Evolutionary conservation across 208 protist species (phyloP).

Genomic region (Trypanosoma congolense): DNA sequence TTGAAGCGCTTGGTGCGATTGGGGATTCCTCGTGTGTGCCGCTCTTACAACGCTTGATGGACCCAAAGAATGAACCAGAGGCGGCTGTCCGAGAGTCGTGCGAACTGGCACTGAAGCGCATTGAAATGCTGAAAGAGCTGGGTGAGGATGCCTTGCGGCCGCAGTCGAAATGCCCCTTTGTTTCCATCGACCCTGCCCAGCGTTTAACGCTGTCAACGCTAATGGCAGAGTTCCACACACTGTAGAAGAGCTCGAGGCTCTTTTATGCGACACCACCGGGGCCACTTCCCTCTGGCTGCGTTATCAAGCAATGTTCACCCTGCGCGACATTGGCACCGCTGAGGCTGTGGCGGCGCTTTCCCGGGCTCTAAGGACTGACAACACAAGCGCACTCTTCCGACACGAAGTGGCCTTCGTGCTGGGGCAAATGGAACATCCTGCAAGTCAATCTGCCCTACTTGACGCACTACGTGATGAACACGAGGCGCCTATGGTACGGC

Average conservation of each 20-base stretch:
- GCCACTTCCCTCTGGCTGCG: constrained; percentile 83
- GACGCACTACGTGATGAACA: constrained; percentile 63
- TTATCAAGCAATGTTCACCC: constrained; percentile 96
- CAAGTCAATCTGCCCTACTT: constrained; percentile 61
- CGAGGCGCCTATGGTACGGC: constrained; percentile 96
- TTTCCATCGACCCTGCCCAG: constrained; percentile 92
- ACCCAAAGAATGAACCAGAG: constrained; percentile 46
- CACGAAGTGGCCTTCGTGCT: constrained; percentile 98
- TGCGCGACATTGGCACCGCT: constrained; percentile 83
- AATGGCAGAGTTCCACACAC: constrained; percentile 27
- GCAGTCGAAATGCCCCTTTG: constrained; percentile 57
- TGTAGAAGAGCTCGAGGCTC: constrained; percentile 46
- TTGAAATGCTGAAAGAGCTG: constrained; percentile 48
- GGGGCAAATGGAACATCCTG: constrained; percentile 92
- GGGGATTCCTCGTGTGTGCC: constrained; percentile 31
- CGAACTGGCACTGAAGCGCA: constrained; percentile 83
- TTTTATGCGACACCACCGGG: constrained; percentile 70
- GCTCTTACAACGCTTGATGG: constrained; percentile 45
- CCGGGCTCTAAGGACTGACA: constrained; percentile 85
- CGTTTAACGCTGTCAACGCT: constrained; percentile 36
- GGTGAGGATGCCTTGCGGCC: constrained; percentile 48
- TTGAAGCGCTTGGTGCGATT: constrained; percentile 92
- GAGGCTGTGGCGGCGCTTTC: constrained; percentile 74
- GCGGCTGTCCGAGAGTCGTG: constrained; percentile 92
- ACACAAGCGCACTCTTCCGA: constrained; percentile 88